Conservation (phyloP, 2,329 filamentous ascomycete species). For the Fusarium xyrophilum region DNA sequence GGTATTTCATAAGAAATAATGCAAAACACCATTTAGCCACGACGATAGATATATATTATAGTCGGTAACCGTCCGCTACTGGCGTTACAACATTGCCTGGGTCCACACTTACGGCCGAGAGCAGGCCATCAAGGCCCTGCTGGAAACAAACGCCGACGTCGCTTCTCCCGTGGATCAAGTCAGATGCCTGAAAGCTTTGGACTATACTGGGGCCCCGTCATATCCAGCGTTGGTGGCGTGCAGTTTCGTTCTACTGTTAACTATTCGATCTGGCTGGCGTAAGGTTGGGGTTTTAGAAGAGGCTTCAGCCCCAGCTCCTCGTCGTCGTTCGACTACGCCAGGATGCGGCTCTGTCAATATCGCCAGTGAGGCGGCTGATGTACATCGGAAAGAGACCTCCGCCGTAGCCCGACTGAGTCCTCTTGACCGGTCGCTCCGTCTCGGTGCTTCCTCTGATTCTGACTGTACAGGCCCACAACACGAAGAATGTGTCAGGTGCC, state of each 20-base stretch:
- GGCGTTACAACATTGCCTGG: fast-evolving
- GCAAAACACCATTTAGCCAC: neutral
- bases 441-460: no score
- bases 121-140: neutral
- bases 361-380: no score
- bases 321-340: neutral
- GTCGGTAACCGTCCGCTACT: fast-evolving
- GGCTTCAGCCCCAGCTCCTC: no score
- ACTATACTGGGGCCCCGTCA: neutral
- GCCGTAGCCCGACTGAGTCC: no score
- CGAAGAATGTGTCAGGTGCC: no score
- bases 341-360: neutral
- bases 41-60: neutral
- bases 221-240: neutral
- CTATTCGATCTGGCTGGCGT: no score
- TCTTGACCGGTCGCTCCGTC: no score
- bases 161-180: fast-evolving
- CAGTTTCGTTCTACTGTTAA: no score
- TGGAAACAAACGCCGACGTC: fast-evolving
- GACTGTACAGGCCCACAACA: no score
- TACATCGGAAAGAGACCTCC: no score
- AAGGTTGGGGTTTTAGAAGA: no score
- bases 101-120: neutral
- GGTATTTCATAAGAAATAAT: neutral
- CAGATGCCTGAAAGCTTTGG: neutral